Base-by-base conservation (phyloP, 2,329 filamentous ascomycete genomes). In the Rhynchosporium agropyri region DNA sequence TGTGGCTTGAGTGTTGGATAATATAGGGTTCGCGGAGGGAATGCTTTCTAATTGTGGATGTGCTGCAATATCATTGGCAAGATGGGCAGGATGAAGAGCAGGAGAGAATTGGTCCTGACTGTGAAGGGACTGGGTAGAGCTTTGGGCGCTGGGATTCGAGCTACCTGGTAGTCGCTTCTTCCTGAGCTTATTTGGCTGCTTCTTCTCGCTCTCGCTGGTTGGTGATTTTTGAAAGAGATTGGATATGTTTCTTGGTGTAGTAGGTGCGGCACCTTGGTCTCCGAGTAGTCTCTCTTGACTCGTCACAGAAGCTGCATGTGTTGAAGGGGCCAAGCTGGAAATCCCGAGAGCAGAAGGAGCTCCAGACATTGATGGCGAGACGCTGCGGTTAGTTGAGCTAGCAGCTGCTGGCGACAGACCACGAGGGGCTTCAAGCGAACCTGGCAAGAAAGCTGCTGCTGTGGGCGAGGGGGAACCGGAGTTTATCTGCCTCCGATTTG, bases 161-260 rank as follows among this genome's bases (percentile, higher is more conserved):
- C 90, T 91, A 48, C 87, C 88, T 0, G 90, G 88, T 61, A 90
- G 80, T n/a, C 78, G 74, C 66, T 88, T 97, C 80, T 98, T 98
- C 76, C 89, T 90, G 58, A 99, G 79, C 76, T 97, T 97, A 72
- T 97, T 97, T 0, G 92, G 91, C 73, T 89, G 89, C 51, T 90
- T 85, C 70, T 84, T 87, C 66, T 88, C 88, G 43, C 79, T 82
- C 48, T 85, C 84, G 31, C 79, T 81, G 0, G 83, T 82, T 0
- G 89, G 86, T 2, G 89, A 88, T 67, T 88, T 84, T 71, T 89
- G 84, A 72, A 96, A 89, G 43, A 96, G 78, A 70, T 80, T 85
- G 58, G 89, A 82, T 61, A 96, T 76, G 63, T 85, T 88, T 36
- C 87, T 84, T 62, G 92, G 89, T 65, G 83, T 87, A 84, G 84